Percentiles rank a stretch among this genome's conserved stretches.
Evolutionary conservation across 176 grass and related monocot species (phyloP).

Genomic region (Urochloa ruziziensis): DNA sequence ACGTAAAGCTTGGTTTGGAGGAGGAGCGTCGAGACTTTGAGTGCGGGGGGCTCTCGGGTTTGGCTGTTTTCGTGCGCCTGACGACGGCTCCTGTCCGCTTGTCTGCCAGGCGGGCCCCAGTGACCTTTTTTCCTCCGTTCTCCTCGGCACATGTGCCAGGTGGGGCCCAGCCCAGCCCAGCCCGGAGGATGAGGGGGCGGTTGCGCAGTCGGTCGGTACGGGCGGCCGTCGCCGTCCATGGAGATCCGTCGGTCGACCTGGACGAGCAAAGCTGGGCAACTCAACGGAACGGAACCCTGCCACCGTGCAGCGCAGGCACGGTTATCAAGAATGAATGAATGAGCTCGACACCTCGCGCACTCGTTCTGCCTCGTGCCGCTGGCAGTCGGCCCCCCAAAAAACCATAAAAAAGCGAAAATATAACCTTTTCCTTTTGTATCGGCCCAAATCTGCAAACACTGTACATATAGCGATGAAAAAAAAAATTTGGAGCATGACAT

Average conservation of each 20-base stretch:
- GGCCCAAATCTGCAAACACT: no score
- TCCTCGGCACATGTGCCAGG: background rate
- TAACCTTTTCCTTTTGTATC: no score
- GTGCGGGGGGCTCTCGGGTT: background rate
- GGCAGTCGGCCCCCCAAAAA: no score
- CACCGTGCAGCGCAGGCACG: background rate
- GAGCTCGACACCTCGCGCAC: background rate
- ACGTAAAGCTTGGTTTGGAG: background rate
- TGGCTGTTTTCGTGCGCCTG: conserved; percentile 4
- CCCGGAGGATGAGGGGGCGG: background rate
- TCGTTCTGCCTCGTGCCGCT: no score
- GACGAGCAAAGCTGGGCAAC: no score
- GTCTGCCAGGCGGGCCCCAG: background rate
- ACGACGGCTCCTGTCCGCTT: background rate
- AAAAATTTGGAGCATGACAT: no score
- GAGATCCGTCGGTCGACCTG: background rate
- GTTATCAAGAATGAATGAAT: background rate
- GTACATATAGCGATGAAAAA: no score
- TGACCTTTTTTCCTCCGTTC: background rate
- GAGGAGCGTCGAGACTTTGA: background rate
- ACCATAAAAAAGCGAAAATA: no score
- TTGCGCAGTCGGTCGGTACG: background rate
- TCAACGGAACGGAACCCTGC: background rate
- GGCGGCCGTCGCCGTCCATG: background rate
- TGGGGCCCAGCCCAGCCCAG: background rate